Evolutionary conservation across 1,139 yeast genomes (phyloP).

Genomic region (Zygoascus meyerae): DNA sequence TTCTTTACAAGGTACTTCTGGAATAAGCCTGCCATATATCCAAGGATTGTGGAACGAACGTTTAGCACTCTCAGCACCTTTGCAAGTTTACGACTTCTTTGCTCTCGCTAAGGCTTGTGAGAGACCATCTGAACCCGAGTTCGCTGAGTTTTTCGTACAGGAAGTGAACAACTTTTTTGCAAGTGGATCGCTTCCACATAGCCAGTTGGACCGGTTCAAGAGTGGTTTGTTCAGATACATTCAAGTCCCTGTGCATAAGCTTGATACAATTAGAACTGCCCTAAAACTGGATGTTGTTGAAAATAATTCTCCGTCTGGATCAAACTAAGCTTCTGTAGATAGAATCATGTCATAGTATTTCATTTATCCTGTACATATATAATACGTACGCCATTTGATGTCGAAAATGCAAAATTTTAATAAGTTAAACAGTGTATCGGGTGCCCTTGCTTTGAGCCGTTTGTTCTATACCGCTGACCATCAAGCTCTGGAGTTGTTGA

Average conservation of each 20-base stretch:
- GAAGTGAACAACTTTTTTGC: constrained; percentile 15
- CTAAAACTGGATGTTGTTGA: constrained; percentile 8
- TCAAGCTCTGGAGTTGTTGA: constrained; percentile 51
- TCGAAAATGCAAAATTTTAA: background rate
- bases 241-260: constrained; percentile 12
- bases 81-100: constrained; percentile 82
- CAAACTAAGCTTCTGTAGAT: background rate
- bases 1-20: constrained; percentile 57
- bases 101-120: constrained; percentile 45
- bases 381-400: background rate
- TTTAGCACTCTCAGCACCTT: constrained; percentile 38
- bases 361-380: background rate
- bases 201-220: constrained; percentile 8
- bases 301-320: background rate
- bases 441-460: constrained; percentile 39
- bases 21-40: constrained; percentile 51
- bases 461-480: constrained; percentile 53
- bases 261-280: constrained; percentile 11
- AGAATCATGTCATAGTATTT: constrained; percentile 1
- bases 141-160: constrained; percentile 6
- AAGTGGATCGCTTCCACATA: constrained; percentile 10
- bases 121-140: constrained; percentile 12
- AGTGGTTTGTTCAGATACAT: constrained; percentile 8
- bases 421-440: constrained; percentile 7
- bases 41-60: constrained; percentile 54